Conservation (phyloP, 2,329 filamentous ascomycete species). For the Xylariaceae sp. region DNA sequence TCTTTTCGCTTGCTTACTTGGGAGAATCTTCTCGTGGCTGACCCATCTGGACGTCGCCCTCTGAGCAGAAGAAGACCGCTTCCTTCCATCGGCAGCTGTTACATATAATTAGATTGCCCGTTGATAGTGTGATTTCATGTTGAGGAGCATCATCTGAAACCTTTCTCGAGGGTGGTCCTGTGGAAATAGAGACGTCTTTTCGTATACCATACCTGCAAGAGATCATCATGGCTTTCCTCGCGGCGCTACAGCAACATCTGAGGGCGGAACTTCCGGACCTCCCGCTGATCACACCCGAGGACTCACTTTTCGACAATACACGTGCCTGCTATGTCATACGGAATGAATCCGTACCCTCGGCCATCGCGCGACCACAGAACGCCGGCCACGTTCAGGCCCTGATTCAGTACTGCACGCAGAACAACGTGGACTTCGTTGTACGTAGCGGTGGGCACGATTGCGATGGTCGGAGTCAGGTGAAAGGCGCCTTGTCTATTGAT, state of each 20-base stretch:
- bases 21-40: neutral
- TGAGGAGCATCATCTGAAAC: too few species aligned
- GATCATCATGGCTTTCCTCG: conserved; percentile 2
- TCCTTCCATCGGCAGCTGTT: neutral
- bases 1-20: too few species aligned
- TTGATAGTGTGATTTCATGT: neutral
- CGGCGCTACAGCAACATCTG: neutral
- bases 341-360: conserved; percentile 11
- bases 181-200: too few species aligned
- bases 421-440: conserved; percentile 26
- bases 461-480: conserved; percentile 30
- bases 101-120: neutral
- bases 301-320: conserved; percentile 19
- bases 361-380: conserved; percentile 23
- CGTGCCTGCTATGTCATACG: conserved; percentile 17
- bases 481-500: conserved; percentile 34
- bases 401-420: conserved; percentile 18
- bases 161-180: too few species aligned
- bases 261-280: neutral
- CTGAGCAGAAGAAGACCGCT: neutral
- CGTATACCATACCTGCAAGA: neutral
- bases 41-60: neutral
- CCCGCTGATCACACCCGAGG: conserved; percentile 6
- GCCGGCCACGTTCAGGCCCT: conserved; percentile 20
- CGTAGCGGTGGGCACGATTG: conserved; percentile 36